Base-by-base conservation (phyloP, 352 stramenopile genomes). In the Pythium volutum region DNA sequence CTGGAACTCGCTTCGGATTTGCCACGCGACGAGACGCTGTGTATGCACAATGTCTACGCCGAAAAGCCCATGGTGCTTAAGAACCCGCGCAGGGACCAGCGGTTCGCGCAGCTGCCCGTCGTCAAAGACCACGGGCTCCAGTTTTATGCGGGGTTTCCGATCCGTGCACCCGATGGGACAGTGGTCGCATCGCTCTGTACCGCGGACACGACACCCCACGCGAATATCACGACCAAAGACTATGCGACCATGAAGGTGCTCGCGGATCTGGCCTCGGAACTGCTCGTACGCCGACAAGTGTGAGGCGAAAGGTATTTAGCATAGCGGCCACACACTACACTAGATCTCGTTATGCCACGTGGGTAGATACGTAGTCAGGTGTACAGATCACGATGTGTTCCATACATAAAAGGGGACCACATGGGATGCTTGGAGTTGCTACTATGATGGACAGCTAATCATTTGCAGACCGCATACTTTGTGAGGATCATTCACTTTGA, bases 201-300 rank as follows among this genome's bases (percentile, higher is more conserved):
- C 10, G 68, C 66, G 5, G 79, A 88, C 48, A 59, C 61, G 4
- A 50, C 64, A 8, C 63, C 81, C 8, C 76, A 87, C 62, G 70
- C 78, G 57, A 78, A 82, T 57, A 82, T 90, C 59, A 75, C 76
- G 14, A 84, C 75, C 31, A 84, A 84, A 55, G 76, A 90, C 55
- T 90, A 88, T 57, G 76, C 81, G 20, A 90, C 81, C n/a, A 90
- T 88, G 81, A 68, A 88, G 39, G 67, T 69, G 59, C 71, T 88
- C 16, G 64, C 66, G 31, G 77, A 85, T 50, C 66, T 88, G 25
- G 76, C 76, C 2, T 73, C 73, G 4, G 75, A 86, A 14, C 69
- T 89, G 9, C 55, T 78, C 31, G 25, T 64, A 26, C 57, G 58
- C 2, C 36, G 36, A 11, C 10, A 11, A 36, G n/a, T n/a, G n/a